phyloP scores from a whole-genome alignment of 495 filamentous ascomycete genomes.

The Rusavskia elegans region DNA sequence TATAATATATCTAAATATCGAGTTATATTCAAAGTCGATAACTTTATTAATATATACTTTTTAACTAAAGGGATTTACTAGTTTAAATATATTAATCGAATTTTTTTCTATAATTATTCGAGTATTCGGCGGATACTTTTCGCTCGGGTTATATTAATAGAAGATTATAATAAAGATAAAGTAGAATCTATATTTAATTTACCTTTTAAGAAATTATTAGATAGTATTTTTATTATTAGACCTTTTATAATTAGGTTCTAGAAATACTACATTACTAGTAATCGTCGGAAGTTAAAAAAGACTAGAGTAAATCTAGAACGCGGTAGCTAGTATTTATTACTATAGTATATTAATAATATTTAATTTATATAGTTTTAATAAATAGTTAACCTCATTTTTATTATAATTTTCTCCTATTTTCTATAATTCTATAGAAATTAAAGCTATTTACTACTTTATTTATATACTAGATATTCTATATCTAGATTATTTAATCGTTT shows the following conservation, averaged over 20 bases:
- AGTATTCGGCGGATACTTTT: background rate
- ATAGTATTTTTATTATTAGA: background rate
- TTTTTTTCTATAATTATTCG: background rate
- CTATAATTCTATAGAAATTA: no score
- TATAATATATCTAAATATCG: background rate
- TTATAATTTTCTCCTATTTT: no score
- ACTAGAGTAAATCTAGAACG: background rate
- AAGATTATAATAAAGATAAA: background rate
- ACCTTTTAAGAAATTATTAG: background rate
- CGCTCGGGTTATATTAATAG: background rate
- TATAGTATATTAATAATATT: background rate
- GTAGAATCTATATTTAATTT: background rate
- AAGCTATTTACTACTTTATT: no score
- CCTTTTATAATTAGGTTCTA: background rate
- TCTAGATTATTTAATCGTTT: no score
- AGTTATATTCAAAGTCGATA: background rate
- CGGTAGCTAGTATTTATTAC: background rate
- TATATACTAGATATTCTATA: no score
- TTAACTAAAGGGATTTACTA: background rate
- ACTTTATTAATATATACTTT: background rate
- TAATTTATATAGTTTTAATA: background rate
- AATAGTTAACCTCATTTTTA: background rate
- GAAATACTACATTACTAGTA: background rate
- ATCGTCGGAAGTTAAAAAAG: background rate
- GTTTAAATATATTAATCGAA: background rate